A percentile compares a stretch with the other conserved stretches of the same genome.
Evolutionary conservation across 129 eudicot species (phyloP).

Genomic region (Arctium lappa): DNA sequence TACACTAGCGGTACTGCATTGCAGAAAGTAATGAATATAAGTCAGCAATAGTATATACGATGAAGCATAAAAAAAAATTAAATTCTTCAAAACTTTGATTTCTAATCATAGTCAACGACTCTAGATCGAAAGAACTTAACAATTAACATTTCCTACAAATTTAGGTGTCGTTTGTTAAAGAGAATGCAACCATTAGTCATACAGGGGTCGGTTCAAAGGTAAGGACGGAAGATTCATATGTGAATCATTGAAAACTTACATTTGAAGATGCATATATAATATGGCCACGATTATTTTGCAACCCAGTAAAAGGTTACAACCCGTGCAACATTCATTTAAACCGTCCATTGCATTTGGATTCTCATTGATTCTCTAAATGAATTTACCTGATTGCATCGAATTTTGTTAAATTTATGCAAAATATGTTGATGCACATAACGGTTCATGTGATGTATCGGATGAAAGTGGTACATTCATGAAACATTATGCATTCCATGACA

Average conservation of each 20-base stretch:
- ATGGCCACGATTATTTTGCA: too few relatives aligned
- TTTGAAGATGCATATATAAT: background rate
- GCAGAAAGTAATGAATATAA: background rate
- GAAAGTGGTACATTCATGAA: too few relatives aligned
- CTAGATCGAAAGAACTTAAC: too few relatives aligned
- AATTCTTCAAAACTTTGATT: background rate
- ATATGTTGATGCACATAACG: too few relatives aligned
- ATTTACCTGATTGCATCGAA: too few relatives aligned
- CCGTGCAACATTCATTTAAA: too few relatives aligned
- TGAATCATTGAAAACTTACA: background rate
- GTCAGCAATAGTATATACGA: background rate
- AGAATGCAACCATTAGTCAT: background rate
- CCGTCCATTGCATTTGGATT: too few relatives aligned
- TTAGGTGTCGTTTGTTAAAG: background rate
- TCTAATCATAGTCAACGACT: background rate
- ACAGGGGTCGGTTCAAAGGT: background rate
- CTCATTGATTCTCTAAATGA: too few relatives aligned
- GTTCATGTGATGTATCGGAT: too few relatives aligned
- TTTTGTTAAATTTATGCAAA: too few relatives aligned
- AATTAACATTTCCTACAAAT: background rate
- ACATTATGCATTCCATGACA: too few relatives aligned
- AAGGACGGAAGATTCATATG: background rate
- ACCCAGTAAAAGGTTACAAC: too few relatives aligned
- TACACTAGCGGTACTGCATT: conserved; percentile 61
- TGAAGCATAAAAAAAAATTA: background rate